Evolutionary conservation across 805 yeast species (phyloP).

Genomic region (Komagataella pastoris): DNA sequence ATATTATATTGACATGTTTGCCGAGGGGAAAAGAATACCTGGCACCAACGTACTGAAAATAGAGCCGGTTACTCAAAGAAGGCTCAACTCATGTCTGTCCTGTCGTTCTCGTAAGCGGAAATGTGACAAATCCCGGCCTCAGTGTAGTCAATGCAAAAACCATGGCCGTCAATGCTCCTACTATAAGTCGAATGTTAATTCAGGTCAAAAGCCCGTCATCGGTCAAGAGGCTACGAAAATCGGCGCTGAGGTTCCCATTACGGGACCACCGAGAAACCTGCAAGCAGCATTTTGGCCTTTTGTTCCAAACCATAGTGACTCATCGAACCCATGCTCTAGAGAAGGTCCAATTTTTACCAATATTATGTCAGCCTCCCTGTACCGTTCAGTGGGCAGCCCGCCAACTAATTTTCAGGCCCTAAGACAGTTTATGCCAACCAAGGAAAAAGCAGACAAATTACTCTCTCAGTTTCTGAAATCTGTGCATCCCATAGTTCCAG

Average conservation of each 20-base stretch:
- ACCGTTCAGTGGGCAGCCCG: not conserved
- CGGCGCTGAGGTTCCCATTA: not conserved
- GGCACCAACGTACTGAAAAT: not conserved
- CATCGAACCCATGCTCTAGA: not conserved
- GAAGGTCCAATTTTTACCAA: not conserved
- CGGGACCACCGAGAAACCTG: not conserved
- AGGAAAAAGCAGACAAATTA: slow-evolving; percentile 30
- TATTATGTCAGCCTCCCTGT: not conserved
- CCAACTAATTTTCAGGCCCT: not conserved
- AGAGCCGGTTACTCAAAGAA: not conserved
- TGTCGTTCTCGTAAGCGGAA: not conserved
- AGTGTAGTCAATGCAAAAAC: not conserved
- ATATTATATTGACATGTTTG: not conserved
- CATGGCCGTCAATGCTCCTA: not conserved
- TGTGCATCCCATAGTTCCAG: slow-evolving; percentile 43
- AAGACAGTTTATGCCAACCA: slow-evolving; percentile 25
- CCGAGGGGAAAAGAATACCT: not conserved
- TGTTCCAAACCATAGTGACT: not conserved
- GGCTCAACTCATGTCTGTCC: not conserved
- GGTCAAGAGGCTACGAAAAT: not conserved
- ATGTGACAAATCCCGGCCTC: not conserved
- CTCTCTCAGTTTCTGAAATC: slow-evolving; percentile 34
- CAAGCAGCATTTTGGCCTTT: not conserved
- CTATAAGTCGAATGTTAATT: not conserved
- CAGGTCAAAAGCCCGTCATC: not conserved